Base-by-base conservation (phyloP, 2,329 filamentous ascomycete species). In the Endocalyx cinctus region DNA sequence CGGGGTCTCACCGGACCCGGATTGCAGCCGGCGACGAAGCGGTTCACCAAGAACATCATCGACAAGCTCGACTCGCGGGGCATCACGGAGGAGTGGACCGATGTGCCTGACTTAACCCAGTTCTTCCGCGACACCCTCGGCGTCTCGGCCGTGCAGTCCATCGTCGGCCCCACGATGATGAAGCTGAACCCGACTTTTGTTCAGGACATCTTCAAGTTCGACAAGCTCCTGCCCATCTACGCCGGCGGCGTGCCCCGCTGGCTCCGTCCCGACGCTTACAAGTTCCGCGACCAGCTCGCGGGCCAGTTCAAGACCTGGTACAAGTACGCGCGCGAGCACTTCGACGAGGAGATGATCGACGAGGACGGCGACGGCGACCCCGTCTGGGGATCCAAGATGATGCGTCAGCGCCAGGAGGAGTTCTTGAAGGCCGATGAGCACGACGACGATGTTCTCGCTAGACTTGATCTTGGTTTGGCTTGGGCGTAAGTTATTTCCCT, bases 361-460 rank as follows among this genome's bases (percentile, higher is more conserved):
- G 14, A 27, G 3, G 45, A 47, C 15, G 42, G 41, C 4, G 47
- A 48, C 12, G 39, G 42, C 5, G 47, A 47, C 25, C 43, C 43
- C 5, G 38, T 40, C 17, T 48, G 43, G 45, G 45, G 45, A 17
- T 47, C 42, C n/a, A 31, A 29, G 3, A 31, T 42, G 34, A 38
- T 43, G 15, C 38, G 45, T 25, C 30, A 43, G 6, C 38, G 39
- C 6, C 43, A 47, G 25, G 37, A 41, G 25, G 35, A 35, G 17
- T 37, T 44, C n/a, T n/a, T 38, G 4, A 35, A 38, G 25, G 34
- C 27, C 5, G 38, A 42, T 8, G 27, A 36, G 11, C 40, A 43
- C 23, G 44, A 45, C 14, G 36, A 47, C 20, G 41, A 39, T 3
- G 41, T 35, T 20, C 39, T 46, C 5, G 34, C 45, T 18, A 27